Base-by-base conservation (phyloP, 495 filamentous ascomycete genomes). In the Tuber magnatum region DNA sequence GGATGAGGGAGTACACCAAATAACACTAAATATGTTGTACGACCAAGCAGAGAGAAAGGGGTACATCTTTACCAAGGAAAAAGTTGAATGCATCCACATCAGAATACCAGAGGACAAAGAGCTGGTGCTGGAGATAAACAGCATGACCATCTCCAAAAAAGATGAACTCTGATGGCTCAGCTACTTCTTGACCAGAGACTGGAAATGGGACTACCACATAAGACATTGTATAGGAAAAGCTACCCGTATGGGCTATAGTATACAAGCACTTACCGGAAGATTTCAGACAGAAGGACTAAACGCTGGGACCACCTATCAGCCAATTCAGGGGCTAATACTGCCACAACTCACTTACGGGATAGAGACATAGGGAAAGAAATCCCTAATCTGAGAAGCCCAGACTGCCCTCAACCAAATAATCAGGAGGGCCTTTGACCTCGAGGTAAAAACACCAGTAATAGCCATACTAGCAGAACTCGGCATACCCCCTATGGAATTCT, bases 81-180 rank as follows among this genome's bases (percentile, higher is more conserved):
- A 46, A 0, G 6, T 6, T 0, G 18, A 46, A 5, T 46, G 44
- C 44, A 46, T 46, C 1, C 16, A 46, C 16, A 46, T 46, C 16
- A 51, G 8, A 9, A 51, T 4, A 0, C 24, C 22, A 1, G 44
- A 16, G 1, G 1, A 0, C 6, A n/a, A 51, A 10, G 48, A n/a
- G 3, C 22, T 10, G 0, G n/a, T n/a, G 6, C 24, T 0, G 6
- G 8, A 4, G 5, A 2, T 48, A 24, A 5, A 24, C 0, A 10
- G 0, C 6, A 51, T 0, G 24, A n/a, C 0, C 0, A 22, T 22
- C 44, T 0, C 16, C 0, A 4, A 20, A 18, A 5, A 46, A 18
- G 5, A 3, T 4, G 3, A 22, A 6, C 16, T 46, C 1, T 0
- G 48, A 1, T 51, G 24, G 48, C 24, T 51, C 4, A 6, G 48